Evolutionary conservation across 1,284 basidiomycete species (phyloP).

Genomic region (Bjerkandera adusta): DNA sequence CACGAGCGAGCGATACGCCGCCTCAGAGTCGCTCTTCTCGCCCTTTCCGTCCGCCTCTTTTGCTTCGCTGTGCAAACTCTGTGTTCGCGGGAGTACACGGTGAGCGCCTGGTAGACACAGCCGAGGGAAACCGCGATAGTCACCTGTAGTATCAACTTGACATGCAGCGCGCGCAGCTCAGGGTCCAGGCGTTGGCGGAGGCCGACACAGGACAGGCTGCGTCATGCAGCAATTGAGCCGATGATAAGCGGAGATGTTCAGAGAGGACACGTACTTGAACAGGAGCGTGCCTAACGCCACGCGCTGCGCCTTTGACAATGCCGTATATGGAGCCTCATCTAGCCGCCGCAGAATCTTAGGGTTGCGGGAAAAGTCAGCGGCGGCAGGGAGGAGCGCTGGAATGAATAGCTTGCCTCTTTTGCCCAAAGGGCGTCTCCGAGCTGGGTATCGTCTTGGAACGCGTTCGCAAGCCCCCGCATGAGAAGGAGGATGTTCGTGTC

Average conservation of each 20-base stretch:
- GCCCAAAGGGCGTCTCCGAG: conserved; percentile 49
- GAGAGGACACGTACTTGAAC: conserved; percentile 65
- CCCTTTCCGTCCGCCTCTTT: no score
- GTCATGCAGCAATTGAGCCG: conserved; percentile 7
- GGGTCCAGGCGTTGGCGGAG: conserved; percentile 41
- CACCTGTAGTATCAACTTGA: conserved; percentile 50
- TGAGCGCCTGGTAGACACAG: conserved; percentile 31
- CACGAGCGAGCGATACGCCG: conserved; percentile 81
- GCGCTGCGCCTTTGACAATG: conserved; percentile 68
- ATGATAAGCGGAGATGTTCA: conserved; percentile 2
- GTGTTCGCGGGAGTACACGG: no score
- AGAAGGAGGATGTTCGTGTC: conserved; percentile 89
- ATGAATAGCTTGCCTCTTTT: conserved; percentile 40
- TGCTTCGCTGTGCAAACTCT: no score
- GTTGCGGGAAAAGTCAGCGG: conserved; percentile 1
- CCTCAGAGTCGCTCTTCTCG: conserved; percentile 79
- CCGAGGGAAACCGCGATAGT: conserved; percentile 18
- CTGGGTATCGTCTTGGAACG: conserved; percentile 56
- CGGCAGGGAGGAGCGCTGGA: background rate
- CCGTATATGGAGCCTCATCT: conserved; percentile 45
- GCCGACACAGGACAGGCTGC: conserved; percentile 62
- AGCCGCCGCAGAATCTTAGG: conserved; percentile 56
- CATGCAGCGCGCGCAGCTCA: conserved; percentile 33
- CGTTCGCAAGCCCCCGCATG: conserved; percentile 80
- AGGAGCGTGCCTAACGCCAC: conserved; percentile 74